Base-by-base conservation (phyloP, 768 basidiomycete genomes). In the Arthromyces matolae region DNA sequence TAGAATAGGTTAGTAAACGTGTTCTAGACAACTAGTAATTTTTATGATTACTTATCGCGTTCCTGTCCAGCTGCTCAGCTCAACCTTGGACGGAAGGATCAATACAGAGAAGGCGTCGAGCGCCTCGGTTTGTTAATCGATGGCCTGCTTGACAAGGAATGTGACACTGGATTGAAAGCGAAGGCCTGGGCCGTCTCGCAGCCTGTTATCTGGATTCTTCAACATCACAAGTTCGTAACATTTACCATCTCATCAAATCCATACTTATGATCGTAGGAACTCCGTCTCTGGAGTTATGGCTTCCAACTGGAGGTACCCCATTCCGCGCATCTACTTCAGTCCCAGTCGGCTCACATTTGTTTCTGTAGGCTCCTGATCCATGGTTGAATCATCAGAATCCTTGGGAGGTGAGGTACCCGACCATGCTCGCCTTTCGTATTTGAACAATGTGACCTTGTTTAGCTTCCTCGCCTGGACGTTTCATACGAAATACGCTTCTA, bases 251-350 rank as follows among this genome's bases (percentile, higher is more conserved):
- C n/a, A n/a, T n/a, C n/a, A n/a, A n/a, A n/a, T n/a, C n/a, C n/a
- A n/a, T n/a, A n/a, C 85, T 36, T 73, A 85, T 59, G 95, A 98
- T 64, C 84, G 93, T 61, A 78, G 60, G 85, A 94, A 65, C 77
- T 96, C 3, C 95, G 94, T 0, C 79, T 91, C 16, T 96, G 93
- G 92, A 94, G 95, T 36, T 97, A 96, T 59, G 93, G 93, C 33
- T 68, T 96, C 34, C 90, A 92, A 60, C 80, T 91, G 3, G 89
- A 92, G 71, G 75, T 74, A 52, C 28, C 58, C 28, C 4, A 22
- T 8, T 13, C 34, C n/a, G 24, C 18, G 23, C 20, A 31, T 49
- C 20, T 13, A 13, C 13, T 33, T n/a, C 45, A 18, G 20, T n/a
- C 23, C 35, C 42, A 27, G n/a, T n/a, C n/a, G n/a, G 47, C 42